Percentiles rank a stretch among this genome's conserved stretches.
phyloP scores from a whole-genome alignment of 2,329 filamentous ascomycete genomes.

The Monilinia vaccinii-corymbosi region DNA sequence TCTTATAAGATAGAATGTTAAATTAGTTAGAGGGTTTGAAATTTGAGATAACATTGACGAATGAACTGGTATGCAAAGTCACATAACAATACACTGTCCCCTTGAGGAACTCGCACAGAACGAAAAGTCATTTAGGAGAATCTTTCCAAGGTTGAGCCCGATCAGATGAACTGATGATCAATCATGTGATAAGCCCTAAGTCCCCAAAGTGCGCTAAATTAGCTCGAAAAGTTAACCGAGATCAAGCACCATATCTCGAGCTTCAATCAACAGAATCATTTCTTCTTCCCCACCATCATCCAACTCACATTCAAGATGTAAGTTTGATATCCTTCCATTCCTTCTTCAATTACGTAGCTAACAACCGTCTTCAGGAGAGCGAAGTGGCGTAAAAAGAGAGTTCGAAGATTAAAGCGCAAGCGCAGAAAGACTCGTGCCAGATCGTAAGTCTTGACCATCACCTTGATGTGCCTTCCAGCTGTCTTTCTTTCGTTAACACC shows the following conservation, averaged over 20 bases:
- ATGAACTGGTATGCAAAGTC: too few species aligned
- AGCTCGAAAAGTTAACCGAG: neutral
- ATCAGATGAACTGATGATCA: neutral
- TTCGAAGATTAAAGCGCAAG: slow-evolving; percentile 98
- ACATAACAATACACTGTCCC: too few species aligned
- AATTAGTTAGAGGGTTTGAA: too few species aligned
- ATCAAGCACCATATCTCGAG: neutral
- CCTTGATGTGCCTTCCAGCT: neutral
- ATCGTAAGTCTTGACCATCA: slow-evolving; percentile 61
- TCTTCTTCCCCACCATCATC: neutral
- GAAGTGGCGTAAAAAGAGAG: slow-evolving; percentile 99
- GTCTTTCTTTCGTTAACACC: slow-evolving; percentile 15
- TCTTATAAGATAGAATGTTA: too few species aligned
- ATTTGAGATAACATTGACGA: too few species aligned
- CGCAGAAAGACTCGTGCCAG: slow-evolving; percentile 99
- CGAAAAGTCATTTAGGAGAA: too few species aligned
- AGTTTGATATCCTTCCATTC: neutral
- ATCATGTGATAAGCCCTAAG: slow-evolving; percentile 4
- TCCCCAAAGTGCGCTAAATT: neutral
- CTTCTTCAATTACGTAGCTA: neutral
- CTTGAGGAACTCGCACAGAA: too few species aligned
- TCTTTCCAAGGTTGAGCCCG: neutral
- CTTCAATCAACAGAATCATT: neutral
- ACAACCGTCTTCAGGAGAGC: slow-evolving; percentile 53
- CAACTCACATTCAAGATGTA: neutral